Evolutionary conservation across 257 asterid genomes (phyloP).

Genomic region (Voacanga thouarsii): DNA sequence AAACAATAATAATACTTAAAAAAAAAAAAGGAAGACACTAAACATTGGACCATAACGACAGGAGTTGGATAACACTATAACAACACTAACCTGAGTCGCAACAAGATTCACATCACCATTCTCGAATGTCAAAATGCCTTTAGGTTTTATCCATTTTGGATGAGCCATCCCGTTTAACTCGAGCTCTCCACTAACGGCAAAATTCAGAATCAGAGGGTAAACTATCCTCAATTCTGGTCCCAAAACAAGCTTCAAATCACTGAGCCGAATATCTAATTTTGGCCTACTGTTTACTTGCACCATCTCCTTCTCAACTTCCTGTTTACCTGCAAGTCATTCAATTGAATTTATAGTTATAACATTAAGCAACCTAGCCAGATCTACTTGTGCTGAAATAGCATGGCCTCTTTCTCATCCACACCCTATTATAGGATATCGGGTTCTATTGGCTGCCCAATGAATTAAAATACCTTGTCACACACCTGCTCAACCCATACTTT

Average conservation of each 20-base stretch:
- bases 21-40: not conserved
- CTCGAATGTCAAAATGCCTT: constrained; percentile 80
- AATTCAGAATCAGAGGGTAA: constrained; percentile 93
- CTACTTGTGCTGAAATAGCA: not conserved
- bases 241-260: constrained; percentile 73
- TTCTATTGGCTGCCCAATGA: not conserved
- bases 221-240: constrained; percentile 94
- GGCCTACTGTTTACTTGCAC: constrained; percentile 73
- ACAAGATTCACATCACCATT: constrained; percentile 98
- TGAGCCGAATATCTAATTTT: constrained; percentile 73
- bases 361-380: constrained; percentile 3
- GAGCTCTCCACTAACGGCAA: constrained; percentile 95
- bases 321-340: constrained; percentile 54
- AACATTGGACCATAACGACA: constrained; percentile 13
- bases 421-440: not conserved
- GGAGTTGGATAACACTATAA: constrained; percentile 8
- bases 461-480: not conserved
- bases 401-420: not conserved
- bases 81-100: constrained; percentile 80
- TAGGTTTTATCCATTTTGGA: constrained; percentile 91
- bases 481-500: not conserved
- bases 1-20: too few relatives aligned
- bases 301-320: constrained; percentile 70
- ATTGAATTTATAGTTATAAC: constrained; percentile 17
- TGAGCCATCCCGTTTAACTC: constrained; percentile 94